A percentile compares a stretch with the other conserved stretches of the same genome.
phyloP scores from a whole-genome alignment of 208 protist species.

The Polymyxa betae region DNA sequence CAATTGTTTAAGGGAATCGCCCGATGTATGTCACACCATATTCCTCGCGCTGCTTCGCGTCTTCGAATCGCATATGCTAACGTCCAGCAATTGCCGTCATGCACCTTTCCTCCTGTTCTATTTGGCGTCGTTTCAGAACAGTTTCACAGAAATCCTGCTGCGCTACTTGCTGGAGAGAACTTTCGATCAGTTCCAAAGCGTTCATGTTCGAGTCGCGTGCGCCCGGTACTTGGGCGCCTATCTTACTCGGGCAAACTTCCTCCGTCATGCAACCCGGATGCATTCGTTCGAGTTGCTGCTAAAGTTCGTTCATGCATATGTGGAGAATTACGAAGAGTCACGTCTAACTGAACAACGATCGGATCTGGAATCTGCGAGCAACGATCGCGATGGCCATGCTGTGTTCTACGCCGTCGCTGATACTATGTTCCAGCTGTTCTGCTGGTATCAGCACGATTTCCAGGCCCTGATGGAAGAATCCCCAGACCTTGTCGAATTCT shows the following conservation, averaged over 20 bases:
- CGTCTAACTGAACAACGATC: not conserved
- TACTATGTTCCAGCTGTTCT: conserved; percentile 33
- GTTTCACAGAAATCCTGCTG: conserved; percentile 13
- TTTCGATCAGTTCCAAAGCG: not conserved
- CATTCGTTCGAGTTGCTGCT: conserved; percentile 26
- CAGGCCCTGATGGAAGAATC: conserved; percentile 19
- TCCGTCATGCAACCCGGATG: conserved; percentile 26
- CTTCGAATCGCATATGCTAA: not conserved
- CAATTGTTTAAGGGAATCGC: not conserved
- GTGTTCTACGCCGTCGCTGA: not conserved
- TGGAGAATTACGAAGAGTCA: conserved; percentile 20
- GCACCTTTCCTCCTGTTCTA: conserved; percentile 25
- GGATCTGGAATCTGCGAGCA: not conserved
- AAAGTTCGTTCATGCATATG: conserved; percentile 4
- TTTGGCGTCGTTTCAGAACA: not conserved
- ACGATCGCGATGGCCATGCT: not conserved
- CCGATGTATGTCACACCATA: not conserved
- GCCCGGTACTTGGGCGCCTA: conserved; percentile 7
- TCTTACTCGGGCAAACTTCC: not conserved
- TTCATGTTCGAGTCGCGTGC: not conserved
- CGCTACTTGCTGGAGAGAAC: conserved; percentile 17
- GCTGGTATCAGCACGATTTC: not conserved
- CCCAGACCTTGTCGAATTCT: conserved; percentile 21
- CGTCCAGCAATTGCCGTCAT: not conserved
- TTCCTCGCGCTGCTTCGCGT: conserved; percentile 7